Percentiles rank a stretch among this genome's conserved stretches.
These are phyloP conservation scores for Sedum album DNA, from an alignment of 164 flowering plant species.

Conservation along the genomic window DNA sequence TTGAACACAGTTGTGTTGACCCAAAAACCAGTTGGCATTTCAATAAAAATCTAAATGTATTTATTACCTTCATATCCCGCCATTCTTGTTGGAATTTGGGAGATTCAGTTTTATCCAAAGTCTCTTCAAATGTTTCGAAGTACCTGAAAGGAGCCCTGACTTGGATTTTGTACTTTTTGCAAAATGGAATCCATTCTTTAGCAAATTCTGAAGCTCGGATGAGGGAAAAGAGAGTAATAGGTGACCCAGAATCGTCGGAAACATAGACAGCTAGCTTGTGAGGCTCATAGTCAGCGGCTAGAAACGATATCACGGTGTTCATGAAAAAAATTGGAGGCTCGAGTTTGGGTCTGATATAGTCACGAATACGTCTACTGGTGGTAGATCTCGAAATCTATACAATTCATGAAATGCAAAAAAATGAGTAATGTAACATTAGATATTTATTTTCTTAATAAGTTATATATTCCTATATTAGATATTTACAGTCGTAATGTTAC, in stretches of 20 bases:
- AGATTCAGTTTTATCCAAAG: background rate
- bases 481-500: too few relatives aligned
- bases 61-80: background rate
- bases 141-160: slow-evolving; percentile 27
- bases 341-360: slow-evolving; percentile 25
- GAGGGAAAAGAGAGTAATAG: slow-evolving; percentile 28
- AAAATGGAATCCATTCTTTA: slow-evolving; percentile 24
- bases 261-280: slow-evolving; percentile 25
- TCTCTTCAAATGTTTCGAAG: slow-evolving; percentile 1
- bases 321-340: slow-evolving; percentile 31
- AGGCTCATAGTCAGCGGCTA: slow-evolving; percentile 28
- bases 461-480: too few relatives aligned
- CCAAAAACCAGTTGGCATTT: too few relatives aligned
- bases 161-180: slow-evolving; percentile 22
- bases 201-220: slow-evolving; percentile 24
- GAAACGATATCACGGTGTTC: slow-evolving; percentile 29
- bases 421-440: too few relatives aligned
- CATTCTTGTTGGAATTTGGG: background rate
- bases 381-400: slow-evolving; percentile 11
- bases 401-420: background rate
- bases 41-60: too few relatives aligned
- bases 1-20: too few relatives aligned
- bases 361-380: slow-evolving; percentile 29
- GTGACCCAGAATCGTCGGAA: slow-evolving; percentile 32
- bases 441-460: too few relatives aligned